These are phyloP conservation scores for Plasmodium berghei DNA, from an alignment of 169 alveolate species.

Conservation along the genomic window DNA sequence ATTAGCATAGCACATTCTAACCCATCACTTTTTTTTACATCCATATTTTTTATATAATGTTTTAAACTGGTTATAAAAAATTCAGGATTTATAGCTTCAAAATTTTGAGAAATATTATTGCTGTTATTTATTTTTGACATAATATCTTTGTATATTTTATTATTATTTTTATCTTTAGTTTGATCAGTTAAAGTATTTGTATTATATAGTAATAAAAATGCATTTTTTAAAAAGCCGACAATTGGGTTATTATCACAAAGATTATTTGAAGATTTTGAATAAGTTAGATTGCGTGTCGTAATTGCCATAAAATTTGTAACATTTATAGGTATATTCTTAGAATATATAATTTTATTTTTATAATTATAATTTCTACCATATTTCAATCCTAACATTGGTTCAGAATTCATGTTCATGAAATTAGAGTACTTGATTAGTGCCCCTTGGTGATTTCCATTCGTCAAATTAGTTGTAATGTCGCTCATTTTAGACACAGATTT, in stretches of 20 bases:
- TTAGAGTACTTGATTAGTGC: background rate
- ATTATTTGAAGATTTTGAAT: background rate
- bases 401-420: no score
- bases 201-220: background rate
- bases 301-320: background rate
- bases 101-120: background rate
- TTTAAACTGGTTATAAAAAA: constrained; percentile 23
- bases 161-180: background rate
- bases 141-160: background rate
- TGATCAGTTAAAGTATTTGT: background rate
- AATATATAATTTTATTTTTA: background rate
- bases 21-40: constrained; percentile 21
- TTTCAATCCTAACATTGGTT: no score
- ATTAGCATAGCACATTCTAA: constrained; percentile 18
- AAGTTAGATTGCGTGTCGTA: background rate
- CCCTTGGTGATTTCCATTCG: background rate
- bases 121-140: background rate
- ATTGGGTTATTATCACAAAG: background rate
- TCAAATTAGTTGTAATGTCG: background rate
- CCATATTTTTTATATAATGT: constrained; percentile 1
- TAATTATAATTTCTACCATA: background rate
- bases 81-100: constrained; percentile 24
- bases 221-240: background rate
- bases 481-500: background rate
- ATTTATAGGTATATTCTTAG: background rate